A percentile compares a stretch with the other conserved stretches of the same genome.
phyloP scores from a whole-genome alignment of 495 filamentous ascomycete species.

The Bacidia rubella region DNA sequence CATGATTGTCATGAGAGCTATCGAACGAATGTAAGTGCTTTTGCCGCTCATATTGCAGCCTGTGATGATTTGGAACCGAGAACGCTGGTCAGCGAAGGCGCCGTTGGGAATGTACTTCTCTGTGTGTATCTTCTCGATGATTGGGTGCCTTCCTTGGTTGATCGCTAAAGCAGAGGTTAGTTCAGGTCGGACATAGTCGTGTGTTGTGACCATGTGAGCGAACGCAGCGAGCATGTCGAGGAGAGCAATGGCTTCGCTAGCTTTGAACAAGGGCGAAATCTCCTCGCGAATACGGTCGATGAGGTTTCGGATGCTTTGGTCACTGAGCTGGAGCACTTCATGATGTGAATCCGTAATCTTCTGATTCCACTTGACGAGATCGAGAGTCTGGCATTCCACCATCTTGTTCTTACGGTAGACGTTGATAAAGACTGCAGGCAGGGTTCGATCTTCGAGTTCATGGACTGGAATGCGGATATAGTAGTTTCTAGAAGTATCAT shows the following conservation, averaged over 20 bases:
- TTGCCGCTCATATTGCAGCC: constrained; percentile 99
- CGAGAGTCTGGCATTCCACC: constrained; percentile 75
- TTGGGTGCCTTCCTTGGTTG: constrained; percentile 70
- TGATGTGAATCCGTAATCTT: constrained; percentile 64
- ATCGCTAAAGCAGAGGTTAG: constrained; percentile 64
- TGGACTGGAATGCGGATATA: constrained; percentile 55
- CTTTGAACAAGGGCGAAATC: constrained; percentile 56
- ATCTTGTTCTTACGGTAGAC: constrained; percentile 53
- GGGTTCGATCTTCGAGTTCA: constrained; percentile 45
- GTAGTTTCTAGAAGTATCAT: constrained; percentile 63
- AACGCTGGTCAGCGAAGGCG: constrained; percentile 57
- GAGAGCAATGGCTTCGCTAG: constrained; percentile 76
- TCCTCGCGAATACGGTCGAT: constrained; percentile 52
- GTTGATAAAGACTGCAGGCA: constrained; percentile 71
- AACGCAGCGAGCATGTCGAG: constrained; percentile 87
- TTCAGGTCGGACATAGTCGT: constrained; percentile 71
- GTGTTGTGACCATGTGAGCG: constrained; percentile 57
- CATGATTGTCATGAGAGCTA: constrained; percentile 81
- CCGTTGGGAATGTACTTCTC: constrained; percentile 75
- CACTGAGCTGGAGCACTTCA: constrained; percentile 67
- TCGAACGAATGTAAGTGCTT: constrained; percentile 80
- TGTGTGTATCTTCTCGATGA: constrained; percentile 57
- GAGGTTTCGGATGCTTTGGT: constrained; percentile 52
- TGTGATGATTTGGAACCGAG: constrained; percentile 83
- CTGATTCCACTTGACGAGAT: constrained; percentile 64